Evolutionary conservation across 2,329 filamentous ascomycete genomes (phyloP).

Genomic region (Fusarium sterilihyphosum): DNA sequence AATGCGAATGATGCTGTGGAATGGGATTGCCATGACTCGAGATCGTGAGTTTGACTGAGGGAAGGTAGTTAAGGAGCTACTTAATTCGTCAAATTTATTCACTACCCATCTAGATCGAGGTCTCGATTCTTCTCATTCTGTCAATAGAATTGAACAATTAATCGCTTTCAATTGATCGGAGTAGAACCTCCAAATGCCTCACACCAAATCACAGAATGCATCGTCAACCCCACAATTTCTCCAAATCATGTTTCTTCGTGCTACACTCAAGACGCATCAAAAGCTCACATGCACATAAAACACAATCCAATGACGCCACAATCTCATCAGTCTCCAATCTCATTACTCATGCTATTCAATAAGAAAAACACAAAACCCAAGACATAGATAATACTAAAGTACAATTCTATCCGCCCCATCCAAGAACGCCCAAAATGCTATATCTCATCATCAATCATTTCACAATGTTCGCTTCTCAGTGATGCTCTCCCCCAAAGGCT

Average conservation of each 20-base stretch:
- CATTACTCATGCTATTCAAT: slow-evolving; percentile 17
- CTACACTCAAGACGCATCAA: slow-evolving; percentile 1
- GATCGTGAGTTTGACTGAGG: no score
- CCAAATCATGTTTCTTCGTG: slow-evolving; percentile 22
- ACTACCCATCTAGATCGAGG: not conserved
- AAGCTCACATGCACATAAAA: slow-evolving; percentile 8
- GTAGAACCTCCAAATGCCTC: slow-evolving; percentile 15
- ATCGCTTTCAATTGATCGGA: not conserved
- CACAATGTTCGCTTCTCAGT: slow-evolving; percentile 63
- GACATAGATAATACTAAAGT: not conserved
- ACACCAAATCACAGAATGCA: slow-evolving; percentile 14
- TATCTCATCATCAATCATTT: slow-evolving; percentile 7
- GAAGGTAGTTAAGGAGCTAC: not conserved
- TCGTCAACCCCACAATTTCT: slow-evolving; percentile 26
- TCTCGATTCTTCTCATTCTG: not conserved
- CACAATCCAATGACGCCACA: slow-evolving; percentile 29
- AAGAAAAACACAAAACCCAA: not conserved
- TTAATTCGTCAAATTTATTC: not conserved
- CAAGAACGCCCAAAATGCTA: slow-evolving; percentile 11
- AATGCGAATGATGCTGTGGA: not conserved
- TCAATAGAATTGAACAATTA: not conserved
- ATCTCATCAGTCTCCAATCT: slow-evolving; percentile 10
- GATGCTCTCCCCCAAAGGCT: slow-evolving; percentile 65
- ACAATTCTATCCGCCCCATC: not conserved
- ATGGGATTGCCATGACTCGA: not conserved